Evolutionary conservation across 176 grass and related monocot genomes (phyloP), one percentile per base, ranked within the genome.

Genomic region (Musa beccarii): DNA sequence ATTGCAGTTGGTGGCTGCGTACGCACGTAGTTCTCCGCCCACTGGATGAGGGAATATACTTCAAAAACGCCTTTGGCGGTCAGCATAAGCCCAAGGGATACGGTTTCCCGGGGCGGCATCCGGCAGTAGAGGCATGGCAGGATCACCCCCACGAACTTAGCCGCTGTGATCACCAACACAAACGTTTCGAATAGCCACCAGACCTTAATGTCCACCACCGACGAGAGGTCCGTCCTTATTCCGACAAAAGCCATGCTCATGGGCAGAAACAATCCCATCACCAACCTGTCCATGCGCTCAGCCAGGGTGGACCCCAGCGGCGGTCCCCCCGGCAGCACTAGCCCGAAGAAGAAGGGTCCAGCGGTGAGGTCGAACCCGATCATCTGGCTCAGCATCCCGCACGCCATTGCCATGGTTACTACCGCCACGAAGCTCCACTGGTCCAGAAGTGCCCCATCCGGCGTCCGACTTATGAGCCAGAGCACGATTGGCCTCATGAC

Each of bases 51-150:
- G 51, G 86, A 87, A 71, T 92, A 83, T 79, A 92, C 72, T 80
- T 96, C 92, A 16, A 92, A 78, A 55, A 96, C 86, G 16, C 92
- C 92, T 75, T 92, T 96, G 84, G 74, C 75, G 75, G 52, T 86
- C 92, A 96, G 92, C 73, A 96, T 82, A 55, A 92, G 69, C 78
- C 89, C 85, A 26, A 92, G 92, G 0, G 92, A 85, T 17, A 96
- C 54, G 12, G 89, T 80, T 26, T 96, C 92, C 61, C 56, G 74
- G 57, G 87, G 20, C 0, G 92, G 92, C 24, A 92, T 96, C 68
- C 81, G 81, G 19, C 86, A 82, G 83, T 72, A 92, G 11, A 96
- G 52, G 51, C 86, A 85, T 69, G 92, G 81, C 55, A 77, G 74
- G 59, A 92, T 69, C 73, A 92, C 86, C 53, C 89, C 92, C 49